phyloP scores from a whole-genome alignment of 352 stramenopile species.

The Globisporangium iwayamae region DNA sequence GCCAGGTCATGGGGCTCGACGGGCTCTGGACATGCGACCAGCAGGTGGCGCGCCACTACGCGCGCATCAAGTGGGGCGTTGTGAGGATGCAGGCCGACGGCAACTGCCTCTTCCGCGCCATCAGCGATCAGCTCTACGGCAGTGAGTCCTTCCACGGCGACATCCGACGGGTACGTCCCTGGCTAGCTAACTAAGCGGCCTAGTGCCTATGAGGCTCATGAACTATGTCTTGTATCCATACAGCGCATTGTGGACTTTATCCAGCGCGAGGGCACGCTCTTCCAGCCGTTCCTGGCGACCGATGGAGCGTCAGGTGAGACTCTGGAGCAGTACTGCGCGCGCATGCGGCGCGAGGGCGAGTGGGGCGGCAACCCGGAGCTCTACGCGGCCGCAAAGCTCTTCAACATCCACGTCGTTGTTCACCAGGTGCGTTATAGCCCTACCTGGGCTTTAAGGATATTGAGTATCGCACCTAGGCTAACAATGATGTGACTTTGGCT shows the following conservation, averaged over 20 bases:
- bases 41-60: slow-evolving; percentile 39
- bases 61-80: slow-evolving; percentile 28
- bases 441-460: neutral
- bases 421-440: slow-evolving; percentile 25
- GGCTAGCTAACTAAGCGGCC: neutral
- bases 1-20: slow-evolving; percentile 17
- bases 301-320: slow-evolving; percentile 14
- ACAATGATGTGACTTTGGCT: neutral
- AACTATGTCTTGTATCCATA: neutral
- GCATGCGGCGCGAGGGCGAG: slow-evolving; percentile 44
- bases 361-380: slow-evolving; percentile 66
- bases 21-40: slow-evolving; percentile 32
- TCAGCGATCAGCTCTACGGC: slow-evolving; percentile 57
- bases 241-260: slow-evolving; percentile 44
- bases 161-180: slow-evolving; percentile 22
- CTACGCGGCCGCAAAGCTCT: slow-evolving; percentile 50
- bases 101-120: slow-evolving; percentile 55
- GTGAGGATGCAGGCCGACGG: slow-evolving; percentile 31
- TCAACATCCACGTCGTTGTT: slow-evolving; percentile 59
- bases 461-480: no score
- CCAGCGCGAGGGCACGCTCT: slow-evolving; percentile 28
- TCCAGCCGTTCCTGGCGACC: slow-evolving; percentile 37
- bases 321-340: slow-evolving; percentile 34
- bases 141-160: slow-evolving; percentile 40
- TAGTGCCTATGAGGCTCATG: neutral